Conservation (phyloP, 2,329 filamentous ascomycete genomes). For the Alternaria solani region DNA sequence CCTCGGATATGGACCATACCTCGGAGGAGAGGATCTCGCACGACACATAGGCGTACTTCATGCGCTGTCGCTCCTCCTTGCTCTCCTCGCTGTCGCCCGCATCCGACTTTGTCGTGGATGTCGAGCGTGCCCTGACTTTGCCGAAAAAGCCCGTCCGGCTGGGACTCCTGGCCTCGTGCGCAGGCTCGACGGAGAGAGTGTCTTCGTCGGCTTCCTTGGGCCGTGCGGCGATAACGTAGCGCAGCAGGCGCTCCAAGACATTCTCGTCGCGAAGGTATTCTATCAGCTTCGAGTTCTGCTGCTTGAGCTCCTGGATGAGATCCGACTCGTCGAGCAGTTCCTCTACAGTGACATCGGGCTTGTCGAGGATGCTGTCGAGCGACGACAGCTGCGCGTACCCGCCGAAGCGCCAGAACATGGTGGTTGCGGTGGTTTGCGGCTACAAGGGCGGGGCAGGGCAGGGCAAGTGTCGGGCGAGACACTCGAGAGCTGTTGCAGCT, state of each 20-base stretch:
- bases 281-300: conserved; percentile 96
- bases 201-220: conserved; percentile 53
- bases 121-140: conserved; percentile 55
- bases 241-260: conserved; percentile 82
- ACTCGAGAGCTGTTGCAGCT: conserved; percentile 38
- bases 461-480: conserved; percentile 31
- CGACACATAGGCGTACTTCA: conserved; percentile 92
- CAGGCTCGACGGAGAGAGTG: conserved; percentile 53
- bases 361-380: conserved; percentile 96
- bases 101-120: conserved; percentile 54
- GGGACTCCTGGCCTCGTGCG: conserved; percentile 48
- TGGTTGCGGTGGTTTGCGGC: conserved; percentile 55
- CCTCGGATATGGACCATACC: conserved; percentile 95
- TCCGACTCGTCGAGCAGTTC: conserved; percentile 96
- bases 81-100: conserved; percentile 63
- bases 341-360: conserved; percentile 91
- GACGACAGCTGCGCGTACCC: conserved; percentile 97
- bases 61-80: conserved; percentile 86
- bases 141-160: conserved; percentile 56
- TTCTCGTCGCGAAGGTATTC: conserved; percentile 91
- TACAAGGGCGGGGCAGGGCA: conserved; percentile 44
- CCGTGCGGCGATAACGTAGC: conserved; percentile 88
- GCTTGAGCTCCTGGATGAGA: conserved; percentile 95
- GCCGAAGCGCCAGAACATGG: conserved; percentile 99
- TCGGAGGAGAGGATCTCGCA: conserved; percentile 95